These are phyloP conservation scores for Vicia faba DNA, from an alignment of 306 rosid species.

Conservation along the genomic window DNA sequence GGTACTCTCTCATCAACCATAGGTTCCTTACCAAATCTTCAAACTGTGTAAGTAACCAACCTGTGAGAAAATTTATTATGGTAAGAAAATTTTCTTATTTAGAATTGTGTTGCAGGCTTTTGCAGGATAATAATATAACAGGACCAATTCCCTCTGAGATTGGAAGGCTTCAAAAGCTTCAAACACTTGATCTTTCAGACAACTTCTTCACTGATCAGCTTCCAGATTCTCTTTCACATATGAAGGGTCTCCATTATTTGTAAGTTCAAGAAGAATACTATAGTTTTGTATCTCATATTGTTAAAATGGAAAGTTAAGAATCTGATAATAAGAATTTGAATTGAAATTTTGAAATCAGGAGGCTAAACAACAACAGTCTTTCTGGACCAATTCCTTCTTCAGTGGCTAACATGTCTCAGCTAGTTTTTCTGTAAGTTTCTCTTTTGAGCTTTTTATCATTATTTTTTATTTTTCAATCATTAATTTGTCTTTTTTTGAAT, in stretches of 20 bases:
- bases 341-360: conserved; percentile 58
- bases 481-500: conserved; percentile 24
- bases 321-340: conserved; percentile 45
- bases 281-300: too few relatives aligned
- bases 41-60: conserved; percentile 60
- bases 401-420: conserved; percentile 73
- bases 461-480: conserved; percentile 11
- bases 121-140: conserved; percentile 77
- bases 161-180: conserved; percentile 75
- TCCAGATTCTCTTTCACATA: conserved; percentile 63
- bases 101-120: conserved; percentile 49
- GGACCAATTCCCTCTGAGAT: conserved; percentile 81
- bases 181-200: conserved; percentile 84
- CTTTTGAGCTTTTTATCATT: conserved; percentile 19
- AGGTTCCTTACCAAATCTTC: conserved; percentile 78
- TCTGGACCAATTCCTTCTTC: conserved; percentile 80
- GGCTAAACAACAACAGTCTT: conserved; percentile 80
- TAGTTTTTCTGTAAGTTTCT: conserved; percentile 73
- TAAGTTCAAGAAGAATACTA: conserved; percentile 45
- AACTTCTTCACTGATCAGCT: conserved; percentile 73
- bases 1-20: conserved; percentile 86
- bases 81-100: conserved; percentile 7
- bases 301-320: background rate
- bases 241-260: conserved; percentile 79
- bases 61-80: background rate